phyloP scores from a whole-genome alignment of 306 rosid species.

The Quercus gilva region DNA sequence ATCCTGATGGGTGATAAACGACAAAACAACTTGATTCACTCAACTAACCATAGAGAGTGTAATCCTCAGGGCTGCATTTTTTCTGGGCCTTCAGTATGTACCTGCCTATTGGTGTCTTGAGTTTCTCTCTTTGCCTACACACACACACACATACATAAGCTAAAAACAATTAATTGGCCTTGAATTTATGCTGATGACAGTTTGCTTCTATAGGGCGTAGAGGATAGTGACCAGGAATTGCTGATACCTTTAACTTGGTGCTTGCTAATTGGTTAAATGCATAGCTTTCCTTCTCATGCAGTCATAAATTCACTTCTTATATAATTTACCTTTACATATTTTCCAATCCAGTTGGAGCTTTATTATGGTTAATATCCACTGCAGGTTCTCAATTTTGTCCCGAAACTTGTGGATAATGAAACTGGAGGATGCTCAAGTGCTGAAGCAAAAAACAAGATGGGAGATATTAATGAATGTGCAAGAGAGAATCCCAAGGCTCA shows the following conservation, averaged over 20 bases:
- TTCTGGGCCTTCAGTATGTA: background rate
- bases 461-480: slow-evolving; percentile 46
- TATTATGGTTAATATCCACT: background rate
- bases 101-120: too few relatives aligned
- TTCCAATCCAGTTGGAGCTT: background rate
- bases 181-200: too few relatives aligned
- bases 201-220: too few relatives aligned
- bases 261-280: too few relatives aligned
- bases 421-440: slow-evolving; percentile 49
- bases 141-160: too few relatives aligned
- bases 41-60: background rate
- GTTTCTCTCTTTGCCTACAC: too few relatives aligned
- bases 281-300: too few relatives aligned
- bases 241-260: too few relatives aligned
- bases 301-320: too few relatives aligned
- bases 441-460: slow-evolving; percentile 62
- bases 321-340: background rate
- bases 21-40: background rate
- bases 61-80: background rate
- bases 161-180: too few relatives aligned
- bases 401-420: slow-evolving; percentile 59
- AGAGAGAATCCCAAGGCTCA: slow-evolving; percentile 88
- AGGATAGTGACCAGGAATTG: too few relatives aligned
- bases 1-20: background rate
- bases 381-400: slow-evolving; percentile 66